A percentile compares a stretch with the other conserved stretches of the same genome.
Conservation (phyloP, 2,329 filamentous ascomycete genomes). For the Trichophaea hybrida region DNA sequence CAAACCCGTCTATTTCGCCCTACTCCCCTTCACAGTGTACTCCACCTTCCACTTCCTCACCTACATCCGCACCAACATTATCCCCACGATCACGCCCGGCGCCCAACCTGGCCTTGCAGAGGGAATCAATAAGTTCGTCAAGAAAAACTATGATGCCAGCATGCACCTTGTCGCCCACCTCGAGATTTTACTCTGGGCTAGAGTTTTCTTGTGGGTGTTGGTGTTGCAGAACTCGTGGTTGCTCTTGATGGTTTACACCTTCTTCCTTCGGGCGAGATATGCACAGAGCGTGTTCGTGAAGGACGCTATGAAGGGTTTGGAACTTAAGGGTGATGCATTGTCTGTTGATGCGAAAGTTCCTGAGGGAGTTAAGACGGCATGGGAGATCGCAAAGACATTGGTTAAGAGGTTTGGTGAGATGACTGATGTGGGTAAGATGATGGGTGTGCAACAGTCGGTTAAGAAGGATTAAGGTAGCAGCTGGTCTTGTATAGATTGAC, state of each 20-base stretch:
- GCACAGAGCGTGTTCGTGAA: conserved; percentile 74
- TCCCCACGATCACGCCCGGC: conserved; percentile 48
- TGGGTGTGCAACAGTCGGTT: background rate
- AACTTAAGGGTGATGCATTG: conserved; percentile 24
- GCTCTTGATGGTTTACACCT: conserved; percentile 68
- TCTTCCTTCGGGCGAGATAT: conserved; percentile 82
- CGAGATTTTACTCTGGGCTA: conserved; percentile 76
- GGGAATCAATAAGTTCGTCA: conserved; percentile 81
- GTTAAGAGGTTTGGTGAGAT: conserved; percentile 24
- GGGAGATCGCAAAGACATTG: conserved; percentile 23
- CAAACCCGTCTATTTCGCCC: conserved; percentile 74
- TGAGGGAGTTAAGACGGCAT: conserved; percentile 24
- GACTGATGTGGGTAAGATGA: conserved; percentile 7
- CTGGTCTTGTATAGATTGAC: too few relatives aligned
- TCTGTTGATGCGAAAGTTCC: conserved; percentile 24
- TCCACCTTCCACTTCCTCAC: conserved; percentile 97
- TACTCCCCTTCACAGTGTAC: conserved; percentile 92
- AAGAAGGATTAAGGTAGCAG: background rate
- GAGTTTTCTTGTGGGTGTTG: conserved; percentile 64
- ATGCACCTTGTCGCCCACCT: conserved; percentile 86
- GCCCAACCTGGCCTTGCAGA: conserved; percentile 47
- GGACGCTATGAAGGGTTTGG: conserved; percentile 24
- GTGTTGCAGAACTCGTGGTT: conserved; percentile 89
- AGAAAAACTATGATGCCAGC: conserved; percentile 91
- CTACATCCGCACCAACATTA: conserved; percentile 83